Percentiles rank a stretch among this genome's conserved stretches.
These are phyloP conservation scores for Nyssa sinensis DNA, from an alignment of 148 eudicot species.

Conservation along the genomic window DNA sequence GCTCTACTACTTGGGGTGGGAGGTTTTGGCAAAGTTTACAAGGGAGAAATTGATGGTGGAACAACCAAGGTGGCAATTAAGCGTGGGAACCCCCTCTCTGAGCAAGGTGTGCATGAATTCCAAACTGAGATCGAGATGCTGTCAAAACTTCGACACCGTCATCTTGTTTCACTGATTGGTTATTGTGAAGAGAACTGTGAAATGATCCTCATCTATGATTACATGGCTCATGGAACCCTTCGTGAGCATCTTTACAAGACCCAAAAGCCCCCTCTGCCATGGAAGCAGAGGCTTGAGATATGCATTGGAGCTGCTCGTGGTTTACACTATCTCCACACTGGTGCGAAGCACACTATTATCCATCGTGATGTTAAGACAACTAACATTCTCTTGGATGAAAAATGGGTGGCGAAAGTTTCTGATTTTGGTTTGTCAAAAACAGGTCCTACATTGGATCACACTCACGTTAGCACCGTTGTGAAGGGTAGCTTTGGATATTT, in stretches of 20 bases:
- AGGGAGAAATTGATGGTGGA: conserved; percentile 81
- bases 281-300: conserved; percentile 96
- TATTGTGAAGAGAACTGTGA: conserved; percentile 93
- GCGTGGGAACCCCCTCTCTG: conserved; percentile 84
- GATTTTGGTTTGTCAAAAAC: conserved; percentile 96
- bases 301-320: conserved; percentile 97
- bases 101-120: conserved; percentile 90
- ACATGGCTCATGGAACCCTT: conserved; percentile 92
- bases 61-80: conserved; percentile 77
- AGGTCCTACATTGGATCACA: conserved; percentile 87
- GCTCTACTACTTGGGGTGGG: conserved; percentile 89
- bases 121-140: conserved; percentile 98
- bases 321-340: conserved; percentile 91
- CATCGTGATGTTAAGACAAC: conserved; percentile 98
- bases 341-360: conserved; percentile 92
- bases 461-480: conserved; percentile 93
- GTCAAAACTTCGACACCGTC: conserved; percentile 93
- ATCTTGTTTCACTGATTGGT: conserved; percentile 88
- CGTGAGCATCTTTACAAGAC: conserved; percentile 97
- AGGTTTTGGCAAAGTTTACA: conserved; percentile 93
- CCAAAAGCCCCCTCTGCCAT: conserved; percentile 83
- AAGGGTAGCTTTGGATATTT: conserved; percentile 95
- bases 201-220: conserved; percentile 91
- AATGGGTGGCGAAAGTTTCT: conserved; percentile 96
- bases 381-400: conserved; percentile 85